Evolutionary conservation across 805 yeast species (phyloP), one percentile per base, ranked within the genome.

Genomic region (Yarrowia deformans): DNA sequence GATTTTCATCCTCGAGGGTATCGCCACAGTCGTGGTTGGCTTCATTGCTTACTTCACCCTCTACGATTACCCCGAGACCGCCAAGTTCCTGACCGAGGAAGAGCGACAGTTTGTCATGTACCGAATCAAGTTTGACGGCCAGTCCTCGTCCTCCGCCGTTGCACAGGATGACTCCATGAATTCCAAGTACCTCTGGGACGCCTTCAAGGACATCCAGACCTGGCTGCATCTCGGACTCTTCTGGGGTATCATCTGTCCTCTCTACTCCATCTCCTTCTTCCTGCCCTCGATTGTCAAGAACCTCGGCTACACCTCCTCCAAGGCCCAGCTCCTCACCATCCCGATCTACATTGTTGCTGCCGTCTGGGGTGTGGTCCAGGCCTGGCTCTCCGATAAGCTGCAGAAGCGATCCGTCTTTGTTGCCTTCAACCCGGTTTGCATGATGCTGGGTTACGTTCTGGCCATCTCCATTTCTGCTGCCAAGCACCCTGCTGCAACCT

Each of bases 231-330:
- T 87, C 3, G 74, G 85, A 56, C 80, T 81, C 16, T 86, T 85
- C 76, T 85, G 84, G 76, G 84, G 85, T 37, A 77, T 85, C 71
- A 83, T 85, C 72, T 82, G 85, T 72, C 88, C 89, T 43, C 79
- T 87, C 35, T 85, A 85, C 72, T 85, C 88, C 58, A 85, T 85
- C 73, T 88, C 88, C 16, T 85, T 81, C 74, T 85, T 85, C 74
- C 85, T 88, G 39, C 86, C 88, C 69, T 80, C 86, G 37, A 85
- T 85, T 72, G 84, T 85, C 72, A 79, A 78, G 50, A 77, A 81
- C 68, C 78, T 85, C 80, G 88, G 88, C 35, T 81, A 87, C 80
- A 84, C 90, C 10, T 88, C 89, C 8, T 87, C 84, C 73, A 80
- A 83, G 66, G 92, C 84, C 10, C 80, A 82, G 69, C 79, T 80